phyloP scores from a whole-genome alignment of 2,329 filamentous ascomycete species.

The Paecilomyces sp. region DNA sequence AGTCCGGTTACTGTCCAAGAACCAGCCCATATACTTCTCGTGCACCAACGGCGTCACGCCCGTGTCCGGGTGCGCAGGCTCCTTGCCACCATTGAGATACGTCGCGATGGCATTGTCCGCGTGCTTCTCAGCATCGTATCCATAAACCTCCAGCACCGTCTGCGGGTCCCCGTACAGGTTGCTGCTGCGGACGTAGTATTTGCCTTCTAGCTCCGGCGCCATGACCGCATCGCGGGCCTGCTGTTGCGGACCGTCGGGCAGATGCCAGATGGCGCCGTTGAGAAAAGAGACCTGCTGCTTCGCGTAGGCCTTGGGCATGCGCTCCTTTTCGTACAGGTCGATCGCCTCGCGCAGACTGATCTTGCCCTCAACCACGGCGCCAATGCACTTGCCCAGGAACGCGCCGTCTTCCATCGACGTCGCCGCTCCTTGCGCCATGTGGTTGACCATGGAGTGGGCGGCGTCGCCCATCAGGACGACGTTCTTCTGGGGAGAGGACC shows the following conservation, averaged over 20 bases:
- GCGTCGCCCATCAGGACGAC: constrained; percentile 40
- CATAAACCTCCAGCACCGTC: constrained; percentile 32
- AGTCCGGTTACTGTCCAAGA: constrained; percentile 12
- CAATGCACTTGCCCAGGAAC: constrained; percentile 32
- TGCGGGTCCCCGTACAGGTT: constrained; percentile 36
- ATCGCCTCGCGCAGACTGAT: constrained; percentile 29
- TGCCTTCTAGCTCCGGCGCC: constrained; percentile 26
- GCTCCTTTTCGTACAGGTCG: constrained; percentile 31
- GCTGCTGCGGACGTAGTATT: constrained; percentile 26
- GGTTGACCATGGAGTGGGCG: constrained; percentile 36
- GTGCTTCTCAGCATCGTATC: constrained; percentile 34
- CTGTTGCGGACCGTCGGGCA: constrained; percentile 27
- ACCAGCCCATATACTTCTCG: constrained; percentile 30
- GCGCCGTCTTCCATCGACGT: constrained; percentile 40
- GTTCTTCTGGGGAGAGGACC: constrained; percentile 36
- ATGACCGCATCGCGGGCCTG: constrained; percentile 30
- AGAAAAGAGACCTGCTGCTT: constrained; percentile 38
- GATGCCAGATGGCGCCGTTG: constrained; percentile 30
- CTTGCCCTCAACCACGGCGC: constrained; percentile 24
- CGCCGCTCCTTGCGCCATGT: constrained; percentile 41
- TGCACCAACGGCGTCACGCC: constrained; percentile 19
- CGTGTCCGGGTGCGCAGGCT: constrained; percentile 20
- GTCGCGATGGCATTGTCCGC: constrained; percentile 24
- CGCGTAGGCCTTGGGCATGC: constrained; percentile 36
- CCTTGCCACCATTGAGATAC: constrained; percentile 13